Evolutionary conservation across 2,329 filamentous ascomycete species (phyloP), one percentile per base, ranked within the genome.

Genomic region (Mariannaea elegans): DNA sequence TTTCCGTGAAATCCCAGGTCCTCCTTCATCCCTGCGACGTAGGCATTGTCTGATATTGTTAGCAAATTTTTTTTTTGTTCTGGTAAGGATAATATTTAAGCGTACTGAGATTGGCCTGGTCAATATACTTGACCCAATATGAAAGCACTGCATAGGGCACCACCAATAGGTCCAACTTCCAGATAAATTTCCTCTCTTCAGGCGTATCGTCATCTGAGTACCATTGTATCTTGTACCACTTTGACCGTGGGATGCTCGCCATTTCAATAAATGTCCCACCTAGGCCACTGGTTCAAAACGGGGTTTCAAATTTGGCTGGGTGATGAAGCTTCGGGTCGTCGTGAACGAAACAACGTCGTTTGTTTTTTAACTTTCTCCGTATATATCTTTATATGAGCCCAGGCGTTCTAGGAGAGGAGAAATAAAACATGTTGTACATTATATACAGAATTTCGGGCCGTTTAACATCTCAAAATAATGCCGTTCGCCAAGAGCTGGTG

Each of bases 1-100:
- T 85, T 85, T 31, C 81, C 82, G 3, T 81, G 59, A 53, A 86
- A 80, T 0, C 76, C 74, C 4, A 85, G 69, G 24, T 84, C 81
- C 49, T 84, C 81, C 50, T 82, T 81, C 53, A 85, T 73, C 1
- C 83, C 83, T 0, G 80, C 80, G 16, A 85, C 82, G 57, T 84
- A 85, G 4, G 82, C 83, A 76, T 84, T 85, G 64, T 82, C 80
- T 82, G 21, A 27, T 13, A 16, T 24, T 12, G 27, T 45, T 45
- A 54, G 51, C n/a, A n/a, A n/a, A 10, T 0, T 27, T 12, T 8
- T 6, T 1, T 23, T 42, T 18, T 6, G n/a, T n/a, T n/a, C n/a
- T n/a, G n/a, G 12, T 31, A 12, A 4, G 8, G 9, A 2, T 2
- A 7, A 4, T 18, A 9, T n/a, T 9, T 7, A 21, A 12, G 12